Conservation (phyloP, 2,329 filamentous ascomycete genomes). For the Hirsutella minnesotensis region DNA sequence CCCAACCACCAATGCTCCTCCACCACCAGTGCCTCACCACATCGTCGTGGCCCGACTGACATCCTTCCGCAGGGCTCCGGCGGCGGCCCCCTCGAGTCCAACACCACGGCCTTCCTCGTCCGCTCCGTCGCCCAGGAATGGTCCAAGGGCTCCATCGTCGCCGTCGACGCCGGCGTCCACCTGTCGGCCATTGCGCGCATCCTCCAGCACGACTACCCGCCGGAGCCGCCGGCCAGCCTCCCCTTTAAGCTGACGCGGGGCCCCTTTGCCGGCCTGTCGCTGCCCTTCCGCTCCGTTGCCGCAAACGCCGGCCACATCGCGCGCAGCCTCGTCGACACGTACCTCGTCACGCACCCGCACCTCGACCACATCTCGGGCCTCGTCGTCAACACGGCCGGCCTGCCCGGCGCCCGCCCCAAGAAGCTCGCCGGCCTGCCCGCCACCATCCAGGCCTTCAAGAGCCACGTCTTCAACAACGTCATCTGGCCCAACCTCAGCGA, state of each 20-base stretch:
- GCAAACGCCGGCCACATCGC: constrained; percentile 78
- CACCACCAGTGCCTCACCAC: no score
- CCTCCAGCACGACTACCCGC: constrained; percentile 45
- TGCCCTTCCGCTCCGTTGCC: constrained; percentile 53
- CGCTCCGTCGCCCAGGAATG: constrained; percentile 70
- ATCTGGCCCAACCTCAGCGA: constrained; percentile 98
- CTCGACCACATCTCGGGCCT: constrained; percentile 88
- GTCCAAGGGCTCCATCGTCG: constrained; percentile 71
- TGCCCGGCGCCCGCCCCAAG: constrained; percentile 73
- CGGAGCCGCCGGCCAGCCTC: constrained; percentile 12
- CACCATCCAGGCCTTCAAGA: constrained; percentile 87
- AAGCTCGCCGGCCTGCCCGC: constrained; percentile 73
- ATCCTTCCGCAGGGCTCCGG: constrained; percentile 59
- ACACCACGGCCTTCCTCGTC: constrained; percentile 80
- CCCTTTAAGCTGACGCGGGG: constrained; percentile 51
- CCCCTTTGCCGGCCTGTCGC: constrained; percentile 67
- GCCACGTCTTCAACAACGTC: constrained; percentile 92
- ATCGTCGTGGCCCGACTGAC: constrained; percentile 14
- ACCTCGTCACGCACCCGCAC: constrained; percentile 94
- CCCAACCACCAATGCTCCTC: neutral
- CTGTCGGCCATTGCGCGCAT: constrained; percentile 75
- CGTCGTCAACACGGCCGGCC: constrained; percentile 82
- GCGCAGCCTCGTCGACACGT: constrained; percentile 69
- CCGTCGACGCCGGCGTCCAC: constrained; percentile 90
- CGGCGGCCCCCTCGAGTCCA: constrained; percentile 82